Percentiles rank a stretch among this genome's conserved stretches.
These are phyloP conservation scores for Nelumbo lutea DNA, from an alignment of 164 flowering plant species.

Conservation along the genomic window DNA sequence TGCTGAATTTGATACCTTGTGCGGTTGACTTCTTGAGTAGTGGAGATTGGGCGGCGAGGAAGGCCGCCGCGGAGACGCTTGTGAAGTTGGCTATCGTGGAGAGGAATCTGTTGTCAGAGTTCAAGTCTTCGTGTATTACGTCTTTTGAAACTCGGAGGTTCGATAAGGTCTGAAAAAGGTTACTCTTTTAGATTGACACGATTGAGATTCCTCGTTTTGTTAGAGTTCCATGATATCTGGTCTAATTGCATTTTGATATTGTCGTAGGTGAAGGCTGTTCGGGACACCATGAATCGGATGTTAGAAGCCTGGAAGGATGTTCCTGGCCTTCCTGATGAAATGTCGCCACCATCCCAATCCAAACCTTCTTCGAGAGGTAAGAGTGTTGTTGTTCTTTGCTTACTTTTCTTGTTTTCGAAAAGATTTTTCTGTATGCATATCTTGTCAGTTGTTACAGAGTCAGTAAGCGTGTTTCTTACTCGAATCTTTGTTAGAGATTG, in stretches of 20 bases:
- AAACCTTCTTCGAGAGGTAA: constrained; percentile 66
- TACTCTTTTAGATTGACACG: neutral
- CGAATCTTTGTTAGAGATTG: neutral
- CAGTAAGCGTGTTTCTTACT: neutral
- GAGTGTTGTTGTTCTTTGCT: neutral
- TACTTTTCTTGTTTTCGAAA: neutral
- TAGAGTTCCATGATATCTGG: neutral
- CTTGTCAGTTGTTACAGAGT: too few species aligned
- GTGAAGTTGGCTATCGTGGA: constrained; percentile 59
- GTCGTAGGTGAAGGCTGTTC: constrained; percentile 64
- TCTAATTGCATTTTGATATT: constrained; percentile 1
- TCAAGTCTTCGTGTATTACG: constrained; percentile 47
- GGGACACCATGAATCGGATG: constrained; percentile 75
- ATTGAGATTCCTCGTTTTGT: neutral
- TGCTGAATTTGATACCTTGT: constrained; percentile 49
- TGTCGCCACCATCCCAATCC: constrained; percentile 48
- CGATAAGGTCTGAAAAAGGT: constrained; percentile 59
- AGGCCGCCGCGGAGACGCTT: constrained; percentile 74
- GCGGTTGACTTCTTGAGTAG: constrained; percentile 57
- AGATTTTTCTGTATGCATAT: too few species aligned
- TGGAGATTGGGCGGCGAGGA: constrained; percentile 88
- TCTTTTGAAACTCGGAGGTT: constrained; percentile 58
- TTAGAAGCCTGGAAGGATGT: constrained; percentile 76
- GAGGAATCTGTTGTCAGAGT: constrained; percentile 46
- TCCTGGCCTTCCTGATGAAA: constrained; percentile 56